Evolutionary conservation across 495 filamentous ascomycete genomes (phyloP).

Genomic region (Oidiodendron maius): DNA sequence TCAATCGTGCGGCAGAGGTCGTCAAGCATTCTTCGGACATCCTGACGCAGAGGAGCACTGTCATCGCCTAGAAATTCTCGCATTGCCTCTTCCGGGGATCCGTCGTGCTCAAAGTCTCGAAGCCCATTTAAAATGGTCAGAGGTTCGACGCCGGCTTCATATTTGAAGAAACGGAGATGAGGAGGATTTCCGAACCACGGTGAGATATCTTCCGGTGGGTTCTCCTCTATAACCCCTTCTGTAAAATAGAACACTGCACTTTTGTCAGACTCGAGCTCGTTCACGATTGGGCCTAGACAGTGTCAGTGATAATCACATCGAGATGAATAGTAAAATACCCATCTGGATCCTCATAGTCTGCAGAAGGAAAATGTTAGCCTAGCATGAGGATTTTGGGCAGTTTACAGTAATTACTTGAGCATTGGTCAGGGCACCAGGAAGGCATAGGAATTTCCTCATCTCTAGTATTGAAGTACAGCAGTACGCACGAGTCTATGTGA

Average conservation of each 20-base stretch:
- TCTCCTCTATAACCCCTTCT: constrained; percentile 37
- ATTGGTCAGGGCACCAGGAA: background rate
- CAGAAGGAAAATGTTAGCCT: background rate
- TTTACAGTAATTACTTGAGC: constrained; percentile 1
- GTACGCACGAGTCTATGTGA: no score
- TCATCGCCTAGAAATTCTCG: constrained; percentile 28
- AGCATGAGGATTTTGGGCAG: background rate
- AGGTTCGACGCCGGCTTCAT: constrained; percentile 30
- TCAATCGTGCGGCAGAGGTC: constrained; percentile 29
- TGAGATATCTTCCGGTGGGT: constrained; percentile 40
- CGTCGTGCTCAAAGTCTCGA: constrained; percentile 40
- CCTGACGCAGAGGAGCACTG: constrained; percentile 18
- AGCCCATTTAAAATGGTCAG: constrained; percentile 43
- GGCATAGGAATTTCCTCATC: constrained; percentile 1
- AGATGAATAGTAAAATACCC: background rate
- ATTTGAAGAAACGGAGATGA: constrained; percentile 45
- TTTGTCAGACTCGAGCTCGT: constrained; percentile 36
- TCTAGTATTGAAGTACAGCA: no score
- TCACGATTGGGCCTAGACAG: constrained; percentile 31
- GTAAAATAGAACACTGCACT: constrained; percentile 40
- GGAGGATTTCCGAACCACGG: constrained; percentile 48
- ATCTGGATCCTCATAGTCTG: background rate
- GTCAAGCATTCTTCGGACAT: constrained; percentile 28
- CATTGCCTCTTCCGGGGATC: constrained; percentile 44
- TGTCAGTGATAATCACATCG: background rate